Evolutionary conservation across 176 grass and related monocot genomes (phyloP).

Genomic region (Eragrostis curvula): DNA sequence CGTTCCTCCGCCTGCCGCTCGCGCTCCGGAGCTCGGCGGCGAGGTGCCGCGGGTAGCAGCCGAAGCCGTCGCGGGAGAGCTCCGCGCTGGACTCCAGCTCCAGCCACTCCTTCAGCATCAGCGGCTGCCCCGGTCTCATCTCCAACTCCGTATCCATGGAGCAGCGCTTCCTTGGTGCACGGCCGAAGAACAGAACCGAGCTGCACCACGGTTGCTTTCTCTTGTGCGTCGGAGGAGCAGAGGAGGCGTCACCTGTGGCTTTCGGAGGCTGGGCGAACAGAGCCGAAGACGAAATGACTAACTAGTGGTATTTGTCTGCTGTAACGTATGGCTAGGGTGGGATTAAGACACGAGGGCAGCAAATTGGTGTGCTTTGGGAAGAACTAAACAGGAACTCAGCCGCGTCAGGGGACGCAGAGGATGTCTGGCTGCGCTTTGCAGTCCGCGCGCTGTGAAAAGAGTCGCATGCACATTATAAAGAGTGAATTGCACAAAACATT

Average conservation of each 20-base stretch:
- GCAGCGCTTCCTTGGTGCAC: conserved; percentile 6
- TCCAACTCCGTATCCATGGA: conserved; percentile 40
- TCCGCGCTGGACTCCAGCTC: conserved; percentile 69
- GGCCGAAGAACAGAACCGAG: no score
- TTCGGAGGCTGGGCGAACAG: neutral
- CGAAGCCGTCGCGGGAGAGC: conserved; percentile 56
- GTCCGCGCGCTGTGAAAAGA: neutral
- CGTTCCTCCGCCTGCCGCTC: conserved; percentile 23
- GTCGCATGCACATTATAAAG: neutral
- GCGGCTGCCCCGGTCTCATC: conserved; percentile 27
- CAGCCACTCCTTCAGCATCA: conserved; percentile 78
- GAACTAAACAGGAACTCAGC: conserved; percentile 1
- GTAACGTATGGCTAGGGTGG: neutral
- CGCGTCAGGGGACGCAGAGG: conserved; percentile 30
- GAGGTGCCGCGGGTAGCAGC: conserved; percentile 62
- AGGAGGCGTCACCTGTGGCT: conserved; percentile 10
- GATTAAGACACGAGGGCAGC: conserved; percentile 9
- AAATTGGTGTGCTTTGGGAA: neutral
- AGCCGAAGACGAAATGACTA: conserved; percentile 9
- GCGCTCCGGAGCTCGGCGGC: conserved; percentile 36
- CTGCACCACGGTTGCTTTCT: neutral
- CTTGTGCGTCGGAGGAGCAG: conserved; percentile 16
- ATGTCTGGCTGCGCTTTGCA: conserved; percentile 45
- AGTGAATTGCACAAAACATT: no score
- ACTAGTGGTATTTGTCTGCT: neutral